These are phyloP conservation scores for Circinella minor DNA, from an alignment of 371 early-diverging fungal species.

Conservation along the genomic window DNA sequence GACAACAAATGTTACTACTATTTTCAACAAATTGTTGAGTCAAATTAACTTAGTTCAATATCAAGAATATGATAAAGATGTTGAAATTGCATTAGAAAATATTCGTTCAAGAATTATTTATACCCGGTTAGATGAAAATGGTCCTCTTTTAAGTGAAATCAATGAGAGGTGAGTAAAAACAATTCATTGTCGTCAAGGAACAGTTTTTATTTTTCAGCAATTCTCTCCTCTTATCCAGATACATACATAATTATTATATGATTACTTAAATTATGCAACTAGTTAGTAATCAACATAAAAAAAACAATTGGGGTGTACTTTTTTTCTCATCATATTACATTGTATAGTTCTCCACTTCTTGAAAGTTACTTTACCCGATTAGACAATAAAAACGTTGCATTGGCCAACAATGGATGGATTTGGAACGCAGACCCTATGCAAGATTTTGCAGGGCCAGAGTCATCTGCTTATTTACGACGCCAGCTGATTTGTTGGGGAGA, in stretches of 20 bases:
- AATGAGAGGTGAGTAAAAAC: constrained; percentile 45
- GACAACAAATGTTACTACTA: constrained; percentile 27
- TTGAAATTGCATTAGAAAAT: constrained; percentile 72
- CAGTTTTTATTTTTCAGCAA: not conserved
- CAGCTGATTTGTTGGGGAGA: constrained; percentile 98
- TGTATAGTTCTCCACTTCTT: constrained; percentile 74
- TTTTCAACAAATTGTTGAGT: constrained; percentile 65
- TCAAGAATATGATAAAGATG: constrained; percentile 83
- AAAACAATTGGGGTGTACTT: too few species aligned
- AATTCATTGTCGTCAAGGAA: too few species aligned
- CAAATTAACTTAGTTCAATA: constrained; percentile 87
- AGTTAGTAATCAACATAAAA: too few species aligned
- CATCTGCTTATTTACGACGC: constrained; percentile 88
- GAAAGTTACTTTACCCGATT: constrained; percentile 93
- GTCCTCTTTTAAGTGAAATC: constrained; percentile 62
- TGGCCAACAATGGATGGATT: constrained; percentile 99
- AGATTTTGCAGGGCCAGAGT: constrained; percentile 89
- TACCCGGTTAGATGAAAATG: constrained; percentile 80
- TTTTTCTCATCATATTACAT: too few species aligned
- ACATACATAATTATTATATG: too few species aligned
- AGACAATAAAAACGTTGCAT: constrained; percentile 51
- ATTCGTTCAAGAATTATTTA: constrained; percentile 81
- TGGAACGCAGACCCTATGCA: constrained; percentile 95
- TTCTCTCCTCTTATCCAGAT: too few species aligned
- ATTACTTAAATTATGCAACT: too few species aligned